Base-by-base conservation (phyloP, 805 yeast species). In the Scheffersomyces spartinae region DNA sequence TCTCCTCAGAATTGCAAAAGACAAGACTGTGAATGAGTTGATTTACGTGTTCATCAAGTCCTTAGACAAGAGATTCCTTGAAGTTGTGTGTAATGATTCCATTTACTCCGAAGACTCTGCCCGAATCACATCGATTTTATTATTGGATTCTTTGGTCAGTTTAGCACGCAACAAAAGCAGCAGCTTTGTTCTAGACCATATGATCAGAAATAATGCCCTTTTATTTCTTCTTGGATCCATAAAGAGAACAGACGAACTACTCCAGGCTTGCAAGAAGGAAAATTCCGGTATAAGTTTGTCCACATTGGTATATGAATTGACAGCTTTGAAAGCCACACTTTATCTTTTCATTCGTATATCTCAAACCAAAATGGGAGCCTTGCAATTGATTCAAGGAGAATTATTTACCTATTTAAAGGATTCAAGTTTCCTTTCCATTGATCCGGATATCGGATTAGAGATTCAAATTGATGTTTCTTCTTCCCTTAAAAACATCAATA, bases 381-480 rank as follows among this genome's bases (percentile, higher is more conserved):
- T 71, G 25, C 77, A 74, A 28, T 55, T 88, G 27, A 50, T 85
- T 13, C 84, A 83, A 39, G 68, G 78, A 37, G 88, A 78, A 25
- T 47, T 88, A 6, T 75, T 85, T 45, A 65, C 71, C 10, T 57
- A 71, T 1, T 57, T 86, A 27, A 67, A 61, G 29, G 57, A 67
- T 8, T 69, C 77, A 20, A 52, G 52, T 11, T 68, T 84, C 34
- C 52, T 83, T 22, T 46, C 57, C 18, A 61, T 75, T 20, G 95
- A 86, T 46, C 85, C 91, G 1, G 95, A 80, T 42, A 54, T 84
- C 18, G 94, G 93, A 0, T 51, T 80, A 24, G 71, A 64, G 24
- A 45, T 76, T 25, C 46, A 54, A 3, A 55, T 68, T 26, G 65
- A 56, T 29, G 61, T 58, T 24, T 35, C 43, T 2, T 38, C 26